Conservation (phyloP, 1,284 basidiomycete genomes). For the Pseudozyma sp. region DNA sequence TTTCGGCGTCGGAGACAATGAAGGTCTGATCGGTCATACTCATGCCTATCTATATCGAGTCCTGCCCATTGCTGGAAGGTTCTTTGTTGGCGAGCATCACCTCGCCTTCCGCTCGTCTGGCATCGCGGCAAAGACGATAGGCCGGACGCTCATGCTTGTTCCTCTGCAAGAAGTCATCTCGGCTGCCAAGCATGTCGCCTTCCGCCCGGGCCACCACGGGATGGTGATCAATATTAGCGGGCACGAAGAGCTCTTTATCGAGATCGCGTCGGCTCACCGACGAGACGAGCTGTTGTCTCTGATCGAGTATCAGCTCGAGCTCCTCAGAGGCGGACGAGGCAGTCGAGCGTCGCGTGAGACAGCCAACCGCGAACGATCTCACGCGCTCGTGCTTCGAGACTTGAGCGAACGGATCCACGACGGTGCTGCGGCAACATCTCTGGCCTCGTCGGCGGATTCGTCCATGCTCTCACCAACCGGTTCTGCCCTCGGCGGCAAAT, state of each 20-base stretch:
- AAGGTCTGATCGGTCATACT: conserved; percentile 45
- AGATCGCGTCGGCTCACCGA: conserved; percentile 83
- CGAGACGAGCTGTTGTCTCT: conserved; percentile 80
- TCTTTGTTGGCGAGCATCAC: conserved; percentile 56
- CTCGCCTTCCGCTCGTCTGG: conserved; percentile 63
- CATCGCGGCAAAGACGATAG: conserved; percentile 54
- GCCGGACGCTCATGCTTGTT: conserved; percentile 82
- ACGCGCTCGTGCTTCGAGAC: conserved; percentile 55
- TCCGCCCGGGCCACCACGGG: conserved; percentile 87
- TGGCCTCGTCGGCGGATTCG: conserved; percentile 34
- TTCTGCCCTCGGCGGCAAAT: conserved; percentile 12
- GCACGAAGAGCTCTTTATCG: conserved; percentile 95
- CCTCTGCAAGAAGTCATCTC: conserved; percentile 88
- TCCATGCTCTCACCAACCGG: conserved; percentile 29
- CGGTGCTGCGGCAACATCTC: conserved; percentile 19
- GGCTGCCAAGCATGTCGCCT: conserved; percentile 84
- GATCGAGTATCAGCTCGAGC: conserved; percentile 77
- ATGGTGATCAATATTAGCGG: conserved; percentile 90
- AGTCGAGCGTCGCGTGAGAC: conserved; percentile 22
- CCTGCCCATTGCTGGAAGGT: conserved; percentile 55
- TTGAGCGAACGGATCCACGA: conserved; percentile 54
- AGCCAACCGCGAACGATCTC: conserved; percentile 37
- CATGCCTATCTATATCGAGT: conserved; percentile 57
- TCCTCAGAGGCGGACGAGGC: conserved; percentile 11
- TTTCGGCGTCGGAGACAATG: conserved; percentile 47